Evolutionary conservation across 169 alveolate species (phyloP), one percentile per base, ranked within the genome.

Genomic region (Plasmodium fragile): DNA sequence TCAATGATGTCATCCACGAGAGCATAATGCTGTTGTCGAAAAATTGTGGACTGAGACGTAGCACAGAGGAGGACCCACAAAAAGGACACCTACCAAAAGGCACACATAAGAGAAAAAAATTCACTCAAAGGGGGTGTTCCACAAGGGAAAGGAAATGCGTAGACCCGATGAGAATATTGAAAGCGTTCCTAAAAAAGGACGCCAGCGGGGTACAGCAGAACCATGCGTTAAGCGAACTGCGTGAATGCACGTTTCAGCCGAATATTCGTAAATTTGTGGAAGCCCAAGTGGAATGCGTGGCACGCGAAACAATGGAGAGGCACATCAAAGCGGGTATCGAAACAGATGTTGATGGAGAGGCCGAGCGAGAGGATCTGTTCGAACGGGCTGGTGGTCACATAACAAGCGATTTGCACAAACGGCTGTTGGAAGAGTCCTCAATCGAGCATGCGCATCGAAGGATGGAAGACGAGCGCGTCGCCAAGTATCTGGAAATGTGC

Each of bases 171-270:
- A 7, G 30, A 2, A 89, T 89, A 34, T 89, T 89, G 82, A 89
- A 89, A 34, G 28, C 25, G 18, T 59, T 89, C 82, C 71, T 89
- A 55, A 69, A 89, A 39, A 89, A 69, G 32, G 94, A 89, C 78
- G 32, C 7, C 18, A 79, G 8, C n/a, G 39, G 13, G 34, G 70
- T 72, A 65, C 25, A 34, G 32, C 70, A 79, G 41, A 41, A 78
- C n/a, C 32, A 79, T 0, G 49, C 81, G 43, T n/a, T 59, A 2
- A 30, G 32, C 3, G 94, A 89, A 55, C 28, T 89, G 18, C 41
- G 75, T 13, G 34, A 22, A 32, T 89, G 90, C 71, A 89, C 94
- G 4, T 89, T 89, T 80, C 94, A 89, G 34, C 94, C 94, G 16
- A 89, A 89, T 53, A 36, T 89, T 79, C 43, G 59, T 11, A 89